These are phyloP conservation scores for Metschnikowia lunata DNA, from an alignment of 805 yeast species.

Conservation along the genomic window DNA sequence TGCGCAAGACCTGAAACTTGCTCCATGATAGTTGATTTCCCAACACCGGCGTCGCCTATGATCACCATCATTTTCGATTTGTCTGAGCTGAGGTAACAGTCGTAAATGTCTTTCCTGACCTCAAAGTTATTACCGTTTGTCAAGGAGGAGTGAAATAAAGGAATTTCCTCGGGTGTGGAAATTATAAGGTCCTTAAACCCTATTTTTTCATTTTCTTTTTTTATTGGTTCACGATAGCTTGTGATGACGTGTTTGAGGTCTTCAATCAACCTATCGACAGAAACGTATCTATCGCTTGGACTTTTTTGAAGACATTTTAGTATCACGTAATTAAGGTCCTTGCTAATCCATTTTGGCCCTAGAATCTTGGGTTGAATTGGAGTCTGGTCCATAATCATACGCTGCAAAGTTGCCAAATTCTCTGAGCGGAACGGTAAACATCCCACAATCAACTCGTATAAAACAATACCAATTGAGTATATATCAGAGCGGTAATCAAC, in stretches of 20 bases:
- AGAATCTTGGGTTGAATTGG: conserved; percentile 39
- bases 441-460: conserved; percentile 47
- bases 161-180: conserved; percentile 2
- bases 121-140: conserved; percentile 1
- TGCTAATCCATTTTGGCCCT: conserved; percentile 25
- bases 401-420: conserved; percentile 34
- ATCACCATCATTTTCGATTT: conserved; percentile 25
- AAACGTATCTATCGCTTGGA: conserved; percentile 36
- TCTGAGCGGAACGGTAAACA: conserved; percentile 40
- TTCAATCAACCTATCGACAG: conserved; percentile 29
- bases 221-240: conserved; percentile 11
- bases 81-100: conserved; percentile 6
- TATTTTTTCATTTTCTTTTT: conserved; percentile 1
- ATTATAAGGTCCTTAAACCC: conserved; percentile 2
- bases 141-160: conserved; percentile 11
- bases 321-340: conserved; percentile 34
- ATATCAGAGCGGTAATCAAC: conserved; percentile 48
- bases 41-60: conserved; percentile 43
- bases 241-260: conserved; percentile 29
- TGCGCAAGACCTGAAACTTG: conserved; percentile 35
- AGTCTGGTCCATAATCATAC: conserved; percentile 37
- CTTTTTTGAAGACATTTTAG: conserved; percentile 41
- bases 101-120: conserved; percentile 2
- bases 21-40: conserved; percentile 40
- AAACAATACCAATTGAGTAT: conserved; percentile 46